A percentile compares a stretch with the other conserved stretches of the same genome.
phyloP scores from a whole-genome alignment of 2,329 filamentous ascomycete genomes.

The Beauveria australis region DNA sequence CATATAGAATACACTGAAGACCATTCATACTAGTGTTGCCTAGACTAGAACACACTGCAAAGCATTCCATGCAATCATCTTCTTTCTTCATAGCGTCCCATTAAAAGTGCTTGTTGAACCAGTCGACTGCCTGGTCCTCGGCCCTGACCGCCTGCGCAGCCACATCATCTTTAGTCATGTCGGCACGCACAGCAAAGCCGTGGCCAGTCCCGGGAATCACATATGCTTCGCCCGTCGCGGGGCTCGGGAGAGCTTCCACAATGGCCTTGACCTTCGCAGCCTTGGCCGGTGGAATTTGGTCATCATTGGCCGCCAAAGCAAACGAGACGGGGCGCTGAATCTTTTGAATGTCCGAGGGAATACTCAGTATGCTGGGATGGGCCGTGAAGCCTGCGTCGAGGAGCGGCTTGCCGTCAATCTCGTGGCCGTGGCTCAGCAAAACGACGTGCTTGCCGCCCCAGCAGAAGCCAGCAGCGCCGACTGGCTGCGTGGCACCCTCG shows the following conservation, averaged over 20 bases:
- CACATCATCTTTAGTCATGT: constrained; percentile 18
- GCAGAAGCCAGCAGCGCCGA: constrained; percentile 53
- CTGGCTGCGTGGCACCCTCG: constrained; percentile 21
- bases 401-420: constrained; percentile 27
- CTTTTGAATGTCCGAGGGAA: constrained; percentile 40
- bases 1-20: not conserved
- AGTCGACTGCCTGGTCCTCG: constrained; percentile 26
- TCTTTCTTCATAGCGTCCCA: not conserved
- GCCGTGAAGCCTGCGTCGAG: constrained; percentile 45
- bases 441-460: constrained; percentile 53
- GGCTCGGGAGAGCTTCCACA: constrained; percentile 26
- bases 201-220: constrained; percentile 32
- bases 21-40: not conserved
- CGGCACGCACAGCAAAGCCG: constrained; percentile 32
- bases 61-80: not conserved
- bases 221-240: constrained; percentile 26
- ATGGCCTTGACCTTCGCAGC: constrained; percentile 26
- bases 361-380: constrained; percentile 40
- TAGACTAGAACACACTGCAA: not conserved
- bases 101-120: constrained; percentile 23
- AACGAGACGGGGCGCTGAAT: constrained; percentile 37
- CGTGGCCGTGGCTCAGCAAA: constrained; percentile 34
- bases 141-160: constrained; percentile 21
- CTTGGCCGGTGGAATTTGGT: constrained; percentile 25
- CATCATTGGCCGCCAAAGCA: constrained; percentile 37